phyloP scores from a whole-genome alignment of 2,329 filamentous ascomycete genomes.

The Chlorencoelia australis region DNA sequence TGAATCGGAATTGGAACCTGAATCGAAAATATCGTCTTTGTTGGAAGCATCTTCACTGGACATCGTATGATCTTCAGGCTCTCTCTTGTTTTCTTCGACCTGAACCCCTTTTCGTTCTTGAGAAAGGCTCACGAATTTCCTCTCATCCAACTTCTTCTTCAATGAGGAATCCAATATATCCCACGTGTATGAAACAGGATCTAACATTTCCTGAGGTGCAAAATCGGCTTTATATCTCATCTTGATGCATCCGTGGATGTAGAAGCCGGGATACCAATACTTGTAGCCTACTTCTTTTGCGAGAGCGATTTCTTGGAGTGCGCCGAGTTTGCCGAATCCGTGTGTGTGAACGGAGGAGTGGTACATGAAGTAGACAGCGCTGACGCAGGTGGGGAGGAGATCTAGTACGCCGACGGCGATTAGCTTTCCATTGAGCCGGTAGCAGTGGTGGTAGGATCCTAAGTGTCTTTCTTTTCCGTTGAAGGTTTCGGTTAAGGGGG shows the following conservation, averaged over 20 bases:
- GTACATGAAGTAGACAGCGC: slow-evolving; percentile 77
- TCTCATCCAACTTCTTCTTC: slow-evolving; percentile 36
- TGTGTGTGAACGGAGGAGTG: slow-evolving; percentile 62
- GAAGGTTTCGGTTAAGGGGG: slow-evolving; percentile 32
- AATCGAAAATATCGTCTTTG: slow-evolving; percentile 1
- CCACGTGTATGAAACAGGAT: slow-evolving; percentile 57
- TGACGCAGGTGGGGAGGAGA: slow-evolving; percentile 65
- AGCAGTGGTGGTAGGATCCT: slow-evolving; percentile 75
- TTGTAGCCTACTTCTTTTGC: slow-evolving; percentile 59
- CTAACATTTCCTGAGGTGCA: slow-evolving; percentile 61
- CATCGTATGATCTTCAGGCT: neutral
- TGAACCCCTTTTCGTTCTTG: slow-evolving; percentile 2
- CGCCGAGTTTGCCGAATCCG: slow-evolving; percentile 66
- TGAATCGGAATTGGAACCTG: slow-evolving; percentile 7
- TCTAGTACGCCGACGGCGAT: slow-evolving; percentile 71
- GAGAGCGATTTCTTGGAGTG: slow-evolving; percentile 61
- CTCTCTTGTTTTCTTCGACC: too few species aligned
- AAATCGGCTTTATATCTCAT: slow-evolving; percentile 83
- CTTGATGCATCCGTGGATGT: slow-evolving; percentile 72
- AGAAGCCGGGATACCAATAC: slow-evolving; percentile 78
- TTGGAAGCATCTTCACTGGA: slow-evolving; percentile 1
- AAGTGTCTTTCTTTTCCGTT: slow-evolving; percentile 45
- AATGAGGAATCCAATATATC: slow-evolving; percentile 41
- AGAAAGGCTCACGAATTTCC: slow-evolving; percentile 21
- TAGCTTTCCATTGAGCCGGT: slow-evolving; percentile 64